phyloP scores from a whole-genome alignment of 2,329 filamentous ascomycete species.

The Colletotrichum musae region DNA sequence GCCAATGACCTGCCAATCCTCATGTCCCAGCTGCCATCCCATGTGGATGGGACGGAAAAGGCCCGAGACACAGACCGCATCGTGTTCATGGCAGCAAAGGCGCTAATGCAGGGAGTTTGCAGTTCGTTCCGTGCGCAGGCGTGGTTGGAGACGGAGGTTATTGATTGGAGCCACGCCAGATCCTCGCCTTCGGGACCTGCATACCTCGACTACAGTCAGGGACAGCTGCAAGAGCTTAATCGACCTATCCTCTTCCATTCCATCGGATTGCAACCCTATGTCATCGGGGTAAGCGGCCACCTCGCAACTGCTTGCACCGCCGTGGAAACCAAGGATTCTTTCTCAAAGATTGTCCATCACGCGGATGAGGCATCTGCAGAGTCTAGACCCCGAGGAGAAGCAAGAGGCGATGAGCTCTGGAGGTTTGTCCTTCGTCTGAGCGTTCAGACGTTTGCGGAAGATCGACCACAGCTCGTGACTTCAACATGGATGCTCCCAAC shows the following conservation, averaged over 20 bases:
- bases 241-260: conserved; percentile 14
- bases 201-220: conserved; percentile 18
- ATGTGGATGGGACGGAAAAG: conserved; percentile 3
- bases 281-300: conserved; percentile 12
- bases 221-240: conserved; percentile 32
- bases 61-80: conserved; percentile 13
- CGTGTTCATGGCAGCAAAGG: not conserved
- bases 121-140: not conserved
- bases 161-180: conserved; percentile 11
- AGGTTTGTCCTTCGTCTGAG: not conserved
- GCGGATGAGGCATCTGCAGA: not conserved
- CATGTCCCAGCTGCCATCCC: not conserved
- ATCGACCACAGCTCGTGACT: not conserved
- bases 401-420: not conserved
- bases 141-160: not conserved
- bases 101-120: conserved; percentile 36
- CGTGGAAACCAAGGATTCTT: not conserved
- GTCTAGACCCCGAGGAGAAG: not conserved
- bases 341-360: too few relatives aligned
- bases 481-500: conserved; percentile 24
- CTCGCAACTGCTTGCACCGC: not conserved
- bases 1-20: not conserved
- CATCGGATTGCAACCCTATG: not conserved
- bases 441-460: conserved; percentile 33
- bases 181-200: conserved; percentile 9